Base-by-base conservation (phyloP, 2,329 filamentous ascomycete genomes). In the Podosphaera fusca region DNA sequence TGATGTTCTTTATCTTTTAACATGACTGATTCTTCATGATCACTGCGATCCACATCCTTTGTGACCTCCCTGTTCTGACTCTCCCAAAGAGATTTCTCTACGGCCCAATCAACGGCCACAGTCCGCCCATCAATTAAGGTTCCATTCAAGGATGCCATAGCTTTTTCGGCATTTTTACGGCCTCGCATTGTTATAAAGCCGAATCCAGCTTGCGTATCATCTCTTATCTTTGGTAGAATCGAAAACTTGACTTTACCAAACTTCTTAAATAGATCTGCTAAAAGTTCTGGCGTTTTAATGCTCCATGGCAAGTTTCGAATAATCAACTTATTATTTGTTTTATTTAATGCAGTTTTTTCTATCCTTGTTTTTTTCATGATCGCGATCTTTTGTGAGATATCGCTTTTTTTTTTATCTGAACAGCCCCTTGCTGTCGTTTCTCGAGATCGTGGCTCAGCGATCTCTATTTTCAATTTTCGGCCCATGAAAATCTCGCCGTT, bases 241-340 rank as follows among this genome's bases (percentile, higher is more conserved):
- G 85, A 82, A 69, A 83, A 84, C 69, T 90, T 94, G 66, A 98
- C 81, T 69, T 95, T 95, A 60, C 92, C 92, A 67, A 84, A 95
- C 66, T 84, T 88, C 65, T 80, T 74, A 70, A 98, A 98, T 3
- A 95, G 73, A 58, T 80, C 76, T 4, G 79, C 75, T 59, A 98
- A 73, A 66, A 96, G 84, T 36, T 94, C 85, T 0, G 85, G 76
- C 7, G 80, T 84, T 71, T 94, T 95, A 67, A 98, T 84, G 63
- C 84, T 95, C 92, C 92, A 98, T 0, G 92, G 90, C 66, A 98
- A 68, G 68, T 98, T 98, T 66, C 92, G 81, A 54, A 98, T 80
- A 68, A 98, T 92, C 62, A 92, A 71, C 68, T 86, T 89, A 0
- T 85, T 80, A 0, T 82, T 76, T 65, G 79, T 78, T 59, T 75